A percentile compares a stretch with the other conserved stretches of the same genome.
Conservation (phyloP, 495 filamentous ascomycete species). For the Podospora bellae-mahoneyi region DNA sequence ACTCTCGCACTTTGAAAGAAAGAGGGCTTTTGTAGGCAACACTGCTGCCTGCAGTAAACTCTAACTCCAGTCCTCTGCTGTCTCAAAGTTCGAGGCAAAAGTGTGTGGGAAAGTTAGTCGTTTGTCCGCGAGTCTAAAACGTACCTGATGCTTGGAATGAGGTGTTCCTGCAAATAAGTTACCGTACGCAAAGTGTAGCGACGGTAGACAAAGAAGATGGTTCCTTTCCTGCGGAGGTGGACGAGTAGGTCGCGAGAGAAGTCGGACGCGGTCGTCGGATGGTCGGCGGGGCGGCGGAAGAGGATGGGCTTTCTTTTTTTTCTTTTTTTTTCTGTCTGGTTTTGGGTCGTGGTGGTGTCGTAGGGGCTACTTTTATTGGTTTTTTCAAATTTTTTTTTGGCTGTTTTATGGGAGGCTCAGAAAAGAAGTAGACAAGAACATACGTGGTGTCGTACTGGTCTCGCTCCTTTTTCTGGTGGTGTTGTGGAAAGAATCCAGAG, state of each 20-base stretch:
- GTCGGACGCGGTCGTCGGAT: not conserved
- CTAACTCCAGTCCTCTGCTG: not conserved
- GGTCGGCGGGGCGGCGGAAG: slow-evolving; percentile 14
- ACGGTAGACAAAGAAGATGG: slow-evolving; percentile 33
- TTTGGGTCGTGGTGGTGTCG: slow-evolving; percentile 18
- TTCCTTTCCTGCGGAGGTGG: slow-evolving; percentile 18
- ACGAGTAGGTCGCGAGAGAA: slow-evolving; percentile 16
- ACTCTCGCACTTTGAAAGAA: not conserved
- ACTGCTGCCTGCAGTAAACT: not conserved
- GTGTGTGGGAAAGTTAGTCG: not conserved
- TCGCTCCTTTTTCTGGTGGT: slow-evolving; percentile 35
- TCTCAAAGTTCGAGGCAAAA: not conserved
- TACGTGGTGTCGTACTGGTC: slow-evolving; percentile 33
- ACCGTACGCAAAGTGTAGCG: slow-evolving; percentile 28
- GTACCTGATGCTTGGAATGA: slow-evolving; percentile 22
- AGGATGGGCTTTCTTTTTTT: slow-evolving; percentile 25
- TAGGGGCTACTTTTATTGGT: slow-evolving; percentile 43
- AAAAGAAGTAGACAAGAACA: slow-evolving; percentile 36
- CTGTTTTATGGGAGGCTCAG: slow-evolving; percentile 35
- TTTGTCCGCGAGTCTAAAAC: not conserved
- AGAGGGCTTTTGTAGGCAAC: not conserved
- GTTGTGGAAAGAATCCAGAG: slow-evolving; percentile 29
- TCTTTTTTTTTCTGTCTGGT: slow-evolving; percentile 27
- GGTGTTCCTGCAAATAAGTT: slow-evolving; percentile 12
- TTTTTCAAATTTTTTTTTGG: slow-evolving; percentile 52